Conservation (phyloP, 371 early-diverging fungal species). For the Mortierella sp. region DNA sequence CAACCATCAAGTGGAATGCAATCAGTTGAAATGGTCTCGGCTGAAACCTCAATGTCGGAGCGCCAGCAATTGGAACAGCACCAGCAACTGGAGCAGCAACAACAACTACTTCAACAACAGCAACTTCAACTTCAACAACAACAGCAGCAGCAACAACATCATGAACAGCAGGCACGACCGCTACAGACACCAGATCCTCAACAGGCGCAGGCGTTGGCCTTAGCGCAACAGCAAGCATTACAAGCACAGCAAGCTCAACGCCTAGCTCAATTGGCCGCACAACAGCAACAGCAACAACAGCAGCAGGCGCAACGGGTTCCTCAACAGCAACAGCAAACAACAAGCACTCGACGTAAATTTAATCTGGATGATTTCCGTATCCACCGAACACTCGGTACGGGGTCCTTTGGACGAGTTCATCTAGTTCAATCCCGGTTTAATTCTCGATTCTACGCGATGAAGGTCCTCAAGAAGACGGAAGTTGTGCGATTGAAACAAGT, state of each 20-base stretch:
- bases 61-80: constrained; percentile 38
- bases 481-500: constrained; percentile 95
- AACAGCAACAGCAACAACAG: not conserved
- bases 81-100: constrained; percentile 34
- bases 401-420: constrained; percentile 93
- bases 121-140: constrained; percentile 13
- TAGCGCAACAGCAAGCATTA: constrained; percentile 5
- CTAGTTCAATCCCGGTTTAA: constrained; percentile 72
- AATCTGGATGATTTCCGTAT: constrained; percentile 74
- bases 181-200: constrained; percentile 1
- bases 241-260: constrained; percentile 12
- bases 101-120: constrained; percentile 16
- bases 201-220: constrained; percentile 8
- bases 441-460: constrained; percentile 89
- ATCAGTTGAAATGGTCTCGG: constrained; percentile 54
- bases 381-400: constrained; percentile 86
- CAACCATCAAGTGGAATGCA: constrained; percentile 19
- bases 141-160: constrained; percentile 13
- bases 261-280: constrained; percentile 1
- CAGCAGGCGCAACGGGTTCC: constrained; percentile 8
- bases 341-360: constrained; percentile 56
- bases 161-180: constrained; percentile 3
- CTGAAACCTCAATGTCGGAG: constrained; percentile 44
- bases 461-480: constrained; percentile 91
- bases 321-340: constrained; percentile 22